phyloP scores from a whole-genome alignment of 352 stramenopile species.

The Globisporangium acanthophoron region DNA sequence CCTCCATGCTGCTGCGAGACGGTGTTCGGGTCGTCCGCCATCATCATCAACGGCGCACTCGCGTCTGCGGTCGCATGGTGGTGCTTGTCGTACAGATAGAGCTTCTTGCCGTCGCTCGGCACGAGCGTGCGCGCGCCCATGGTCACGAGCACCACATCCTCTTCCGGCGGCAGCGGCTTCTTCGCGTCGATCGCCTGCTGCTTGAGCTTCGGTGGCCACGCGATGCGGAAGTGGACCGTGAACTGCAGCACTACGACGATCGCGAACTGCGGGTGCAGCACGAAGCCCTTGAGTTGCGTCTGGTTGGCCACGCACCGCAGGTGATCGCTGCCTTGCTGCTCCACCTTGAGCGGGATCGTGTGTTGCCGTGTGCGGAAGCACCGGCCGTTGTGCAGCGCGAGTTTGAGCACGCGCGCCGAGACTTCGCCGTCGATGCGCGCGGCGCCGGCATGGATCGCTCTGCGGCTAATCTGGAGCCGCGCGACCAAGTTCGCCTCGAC shows the following conservation, averaged over 20 bases:
- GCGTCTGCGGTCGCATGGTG: conserved; percentile 26
- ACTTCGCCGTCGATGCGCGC: conserved; percentile 55
- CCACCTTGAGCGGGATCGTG: conserved; percentile 61
- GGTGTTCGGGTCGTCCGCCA: background rate
- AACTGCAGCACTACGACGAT: conserved; percentile 87
- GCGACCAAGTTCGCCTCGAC: conserved; percentile 60
- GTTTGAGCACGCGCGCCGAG: conserved; percentile 69
- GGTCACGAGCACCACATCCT: conserved; percentile 74
- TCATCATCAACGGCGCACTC: conserved; percentile 16
- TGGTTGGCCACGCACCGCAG: conserved; percentile 42
- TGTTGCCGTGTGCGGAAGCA: conserved; percentile 64
- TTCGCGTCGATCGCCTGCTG: conserved; percentile 56
- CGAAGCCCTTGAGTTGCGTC: conserved; percentile 64
- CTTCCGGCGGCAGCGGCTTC: conserved; percentile 45
- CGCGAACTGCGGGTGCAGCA: conserved; percentile 70
- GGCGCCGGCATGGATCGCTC: conserved; percentile 42
- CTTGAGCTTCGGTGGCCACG: conserved; percentile 61
- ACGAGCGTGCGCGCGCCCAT: conserved; percentile 61
- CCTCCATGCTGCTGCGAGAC: conserved; percentile 4
- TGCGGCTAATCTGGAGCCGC: conserved; percentile 58
- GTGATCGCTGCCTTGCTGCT: conserved; percentile 61
- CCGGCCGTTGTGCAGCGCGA: conserved; percentile 88
- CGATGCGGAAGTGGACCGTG: conserved; percentile 73
- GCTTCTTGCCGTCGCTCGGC: conserved; percentile 68
- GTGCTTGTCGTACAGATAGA: conserved; percentile 67